A percentile compares a stretch with the other conserved stretches of the same genome.
Evolutionary conservation across 2,329 filamentous ascomycete species (phyloP).

Genomic region (Fusarium sulawesiense): DNA sequence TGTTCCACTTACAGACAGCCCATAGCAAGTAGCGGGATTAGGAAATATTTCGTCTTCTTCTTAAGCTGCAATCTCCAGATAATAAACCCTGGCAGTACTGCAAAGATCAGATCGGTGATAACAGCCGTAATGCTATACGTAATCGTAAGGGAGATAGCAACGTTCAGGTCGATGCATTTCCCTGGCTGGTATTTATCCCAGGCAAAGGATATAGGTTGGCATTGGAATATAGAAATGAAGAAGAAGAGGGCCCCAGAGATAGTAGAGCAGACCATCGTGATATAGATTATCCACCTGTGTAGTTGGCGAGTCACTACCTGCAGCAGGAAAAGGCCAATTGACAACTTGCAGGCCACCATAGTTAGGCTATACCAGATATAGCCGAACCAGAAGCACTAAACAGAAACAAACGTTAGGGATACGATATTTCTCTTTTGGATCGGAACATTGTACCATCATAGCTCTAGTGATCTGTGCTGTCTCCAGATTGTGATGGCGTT

Average conservation of each 20-base stretch:
- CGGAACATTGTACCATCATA: constrained; percentile 44
- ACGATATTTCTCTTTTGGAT: not conserved
- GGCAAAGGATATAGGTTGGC: constrained; percentile 45
- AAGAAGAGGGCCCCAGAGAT: constrained; percentile 47
- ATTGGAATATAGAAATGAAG: constrained; percentile 49
- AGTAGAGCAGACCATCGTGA: constrained; percentile 43
- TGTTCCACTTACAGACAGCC: constrained; percentile 58
- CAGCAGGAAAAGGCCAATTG: constrained; percentile 51
- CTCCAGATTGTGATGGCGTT: constrained; percentile 47
- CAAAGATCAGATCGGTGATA: constrained; percentile 60
- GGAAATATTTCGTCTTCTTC: constrained; percentile 58
- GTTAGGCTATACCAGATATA: constrained; percentile 44
- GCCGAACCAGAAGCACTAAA: constrained; percentile 46
- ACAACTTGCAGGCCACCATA: constrained; percentile 49
- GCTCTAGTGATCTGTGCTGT: constrained; percentile 42
- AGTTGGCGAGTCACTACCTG: constrained; percentile 42
- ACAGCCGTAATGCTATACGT: constrained; percentile 60
- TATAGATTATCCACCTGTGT: constrained; percentile 44
- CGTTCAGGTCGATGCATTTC: constrained; percentile 48
- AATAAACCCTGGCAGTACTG: constrained; percentile 62
- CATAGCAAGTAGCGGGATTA: constrained; percentile 64
- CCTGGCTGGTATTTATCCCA: constrained; percentile 43
- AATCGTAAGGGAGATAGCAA: constrained; percentile 61
- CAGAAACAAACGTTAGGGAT: not conserved
- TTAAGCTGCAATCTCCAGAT: constrained; percentile 65